Evolutionary conservation across 768 basidiomycete genomes (phyloP).

Genomic region (Collybia sp.): DNA sequence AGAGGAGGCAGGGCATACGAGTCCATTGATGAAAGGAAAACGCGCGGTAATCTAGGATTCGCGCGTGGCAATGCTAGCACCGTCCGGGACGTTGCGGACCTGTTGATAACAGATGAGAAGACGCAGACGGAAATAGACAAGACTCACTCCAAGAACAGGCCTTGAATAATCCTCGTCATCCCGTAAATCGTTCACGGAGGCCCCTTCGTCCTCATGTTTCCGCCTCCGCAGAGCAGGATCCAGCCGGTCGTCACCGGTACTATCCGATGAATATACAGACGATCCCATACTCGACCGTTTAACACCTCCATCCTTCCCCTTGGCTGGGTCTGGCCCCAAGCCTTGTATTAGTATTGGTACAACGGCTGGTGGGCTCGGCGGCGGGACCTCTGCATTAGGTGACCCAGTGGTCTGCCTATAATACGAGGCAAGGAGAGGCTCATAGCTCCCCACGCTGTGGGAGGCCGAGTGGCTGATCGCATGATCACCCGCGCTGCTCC

Average conservation of each 20-base stretch:
- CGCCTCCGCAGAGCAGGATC: constrained; percentile 39
- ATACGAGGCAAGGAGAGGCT: constrained; percentile 51
- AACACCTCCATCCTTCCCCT: constrained; percentile 10
- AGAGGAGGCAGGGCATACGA: too few relatives aligned
- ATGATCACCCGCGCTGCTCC: constrained; percentile 22
- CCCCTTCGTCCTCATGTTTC: constrained; percentile 21
- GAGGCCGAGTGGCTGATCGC: constrained; percentile 35
- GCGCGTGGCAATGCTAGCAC: constrained; percentile 24
- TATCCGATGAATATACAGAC: constrained; percentile 29
- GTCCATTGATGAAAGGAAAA: too few relatives aligned
- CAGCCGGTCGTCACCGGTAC: constrained; percentile 34
- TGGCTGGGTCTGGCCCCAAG: constrained; percentile 2
- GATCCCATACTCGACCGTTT: constrained; percentile 14
- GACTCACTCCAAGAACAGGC: constrained; percentile 48
- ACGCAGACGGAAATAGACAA: not conserved
- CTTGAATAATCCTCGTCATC: constrained; percentile 57
- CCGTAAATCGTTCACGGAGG: constrained; percentile 25
- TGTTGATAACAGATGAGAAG: constrained; percentile 14
- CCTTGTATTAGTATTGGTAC: too few relatives aligned
- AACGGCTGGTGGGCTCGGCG: constrained; percentile 23
- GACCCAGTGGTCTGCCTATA: constrained; percentile 18
- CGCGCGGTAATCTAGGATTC: constrained; percentile 13
- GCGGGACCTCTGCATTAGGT: constrained; percentile 14
- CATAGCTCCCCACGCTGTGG: constrained; percentile 53
- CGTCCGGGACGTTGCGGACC: constrained; percentile 55